A percentile compares a stretch with the other conserved stretches of the same genome.
Conservation (phyloP, 371 early-diverging fungal species). For the Apophysomyces sp. region DNA sequence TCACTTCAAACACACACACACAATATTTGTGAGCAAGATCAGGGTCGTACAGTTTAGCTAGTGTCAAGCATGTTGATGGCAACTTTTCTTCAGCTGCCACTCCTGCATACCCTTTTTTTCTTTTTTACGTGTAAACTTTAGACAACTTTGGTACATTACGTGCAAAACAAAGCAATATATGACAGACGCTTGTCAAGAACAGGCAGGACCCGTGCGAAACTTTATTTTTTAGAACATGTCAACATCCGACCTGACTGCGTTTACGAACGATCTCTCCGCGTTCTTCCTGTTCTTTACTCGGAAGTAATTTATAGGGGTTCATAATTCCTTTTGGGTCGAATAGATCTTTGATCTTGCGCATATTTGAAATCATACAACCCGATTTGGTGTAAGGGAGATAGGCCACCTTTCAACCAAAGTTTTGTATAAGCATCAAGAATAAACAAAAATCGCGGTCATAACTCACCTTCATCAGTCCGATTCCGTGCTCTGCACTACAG, state of each 20-base stretch:
- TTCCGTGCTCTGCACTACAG: constrained; percentile 72
- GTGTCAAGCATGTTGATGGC: background rate
- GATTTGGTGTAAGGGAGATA: constrained; percentile 59
- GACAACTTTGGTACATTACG: too few species aligned
- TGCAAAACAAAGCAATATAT: background rate
- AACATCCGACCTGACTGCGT: constrained; percentile 22
- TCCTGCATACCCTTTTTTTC: too few species aligned
- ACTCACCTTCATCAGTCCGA: constrained; percentile 59
- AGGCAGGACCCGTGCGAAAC: background rate
- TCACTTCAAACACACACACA: background rate
- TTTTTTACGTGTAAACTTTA: too few species aligned
- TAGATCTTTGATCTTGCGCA: constrained; percentile 67
- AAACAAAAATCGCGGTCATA: background rate
- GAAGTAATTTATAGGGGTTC: constrained; percentile 80
- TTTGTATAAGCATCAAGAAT: background rate
- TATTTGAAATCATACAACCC: constrained; percentile 46
- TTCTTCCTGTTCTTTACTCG: constrained; percentile 28
- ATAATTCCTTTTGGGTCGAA: constrained; percentile 86
- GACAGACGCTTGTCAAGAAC: background rate
- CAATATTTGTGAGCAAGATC: background rate
- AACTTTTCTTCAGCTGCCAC: too few species aligned
- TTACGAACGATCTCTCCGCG: constrained; percentile 28
- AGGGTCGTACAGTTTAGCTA: background rate
- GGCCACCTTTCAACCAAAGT: too few species aligned
- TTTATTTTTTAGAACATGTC: background rate